These are phyloP conservation scores for Pestalotiopsis sp. DNA, from an alignment of 2,329 filamentous ascomycete species.

Conservation along the genomic window DNA sequence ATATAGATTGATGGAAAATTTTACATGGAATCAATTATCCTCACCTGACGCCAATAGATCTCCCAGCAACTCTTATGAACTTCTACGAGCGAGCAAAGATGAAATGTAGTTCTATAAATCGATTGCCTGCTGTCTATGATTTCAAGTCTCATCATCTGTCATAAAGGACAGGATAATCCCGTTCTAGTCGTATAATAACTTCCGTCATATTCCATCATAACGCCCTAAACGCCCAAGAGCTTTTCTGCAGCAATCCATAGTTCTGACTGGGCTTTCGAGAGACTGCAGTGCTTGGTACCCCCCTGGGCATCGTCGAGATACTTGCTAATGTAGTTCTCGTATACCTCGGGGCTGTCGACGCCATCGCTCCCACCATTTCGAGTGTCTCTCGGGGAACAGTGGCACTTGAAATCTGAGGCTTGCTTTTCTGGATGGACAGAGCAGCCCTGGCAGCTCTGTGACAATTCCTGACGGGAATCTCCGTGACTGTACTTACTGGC, in stretches of 20 bases:
- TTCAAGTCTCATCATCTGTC: background rate
- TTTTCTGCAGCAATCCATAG: slow-evolving; percentile 22
- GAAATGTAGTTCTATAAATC: background rate
- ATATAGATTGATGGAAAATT: no score
- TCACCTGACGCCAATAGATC: no score
- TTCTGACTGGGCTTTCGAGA: slow-evolving; percentile 9
- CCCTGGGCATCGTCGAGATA: background rate
- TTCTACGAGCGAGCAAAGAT: background rate
- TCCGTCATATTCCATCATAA: background rate
- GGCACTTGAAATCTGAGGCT: slow-evolving; percentile 15
- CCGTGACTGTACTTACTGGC: background rate
- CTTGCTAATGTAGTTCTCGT: slow-evolving; percentile 2
- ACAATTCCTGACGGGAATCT: background rate
- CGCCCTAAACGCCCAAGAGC: slow-evolving; percentile 11
- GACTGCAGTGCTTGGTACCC: background rate
- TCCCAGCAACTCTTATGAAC: no score
- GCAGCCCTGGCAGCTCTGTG: slow-evolving; percentile 11
- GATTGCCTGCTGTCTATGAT: background rate
- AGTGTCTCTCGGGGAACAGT: slow-evolving; percentile 9
- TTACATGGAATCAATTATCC: no score
- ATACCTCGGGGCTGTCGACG: slow-evolving; percentile 4
- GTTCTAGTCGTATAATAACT: background rate
- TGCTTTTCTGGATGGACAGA: slow-evolving; percentile 17
- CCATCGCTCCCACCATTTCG: background rate
- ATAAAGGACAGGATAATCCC: background rate